Evolutionary conservation across 495 filamentous ascomycete genomes (phyloP).

Genomic region (Aspergillus nidulans): DNA sequence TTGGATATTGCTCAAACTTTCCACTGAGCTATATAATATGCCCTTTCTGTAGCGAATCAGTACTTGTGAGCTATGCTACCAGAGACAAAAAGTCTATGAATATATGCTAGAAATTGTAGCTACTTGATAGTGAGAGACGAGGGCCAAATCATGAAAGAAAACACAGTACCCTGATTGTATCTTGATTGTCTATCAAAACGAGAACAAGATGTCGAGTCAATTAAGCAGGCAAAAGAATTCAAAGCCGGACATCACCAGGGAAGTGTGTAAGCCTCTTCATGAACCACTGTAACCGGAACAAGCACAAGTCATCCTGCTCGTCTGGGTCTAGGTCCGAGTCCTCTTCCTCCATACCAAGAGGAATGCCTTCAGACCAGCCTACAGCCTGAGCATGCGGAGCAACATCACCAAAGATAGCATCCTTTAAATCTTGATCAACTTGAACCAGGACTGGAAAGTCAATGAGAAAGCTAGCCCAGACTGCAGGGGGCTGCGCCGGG

Average conservation of each 20-base stretch:
- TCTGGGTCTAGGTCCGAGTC: neutral
- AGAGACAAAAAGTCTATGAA: too few species aligned
- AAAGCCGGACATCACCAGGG: neutral
- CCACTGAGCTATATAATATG: neutral
- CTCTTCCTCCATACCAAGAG: neutral
- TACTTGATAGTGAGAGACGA: too few species aligned
- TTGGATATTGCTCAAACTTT: neutral
- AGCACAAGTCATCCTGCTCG: neutral
- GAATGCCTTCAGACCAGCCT: neutral
- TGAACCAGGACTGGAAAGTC: neutral
- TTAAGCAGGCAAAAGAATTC: neutral
- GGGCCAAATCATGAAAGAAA: too few species aligned
- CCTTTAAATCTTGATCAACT: neutral
- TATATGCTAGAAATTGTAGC: too few species aligned
- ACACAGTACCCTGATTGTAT: too few species aligned
- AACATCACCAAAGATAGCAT: neutral
- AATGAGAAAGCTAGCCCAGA: neutral
- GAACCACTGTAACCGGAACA: neutral
- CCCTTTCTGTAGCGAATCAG: too few species aligned
- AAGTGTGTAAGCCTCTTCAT: neutral
- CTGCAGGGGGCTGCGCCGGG: neutral
- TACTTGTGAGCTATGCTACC: too few species aligned
- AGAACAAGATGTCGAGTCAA: neutral
- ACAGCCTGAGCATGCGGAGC: neutral
- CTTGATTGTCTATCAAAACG: neutral